Evolutionary conservation across 2,329 filamentous ascomycete species (phyloP), one percentile per base, ranked within the genome.

Genomic region (Trichoderma koningii): DNA sequence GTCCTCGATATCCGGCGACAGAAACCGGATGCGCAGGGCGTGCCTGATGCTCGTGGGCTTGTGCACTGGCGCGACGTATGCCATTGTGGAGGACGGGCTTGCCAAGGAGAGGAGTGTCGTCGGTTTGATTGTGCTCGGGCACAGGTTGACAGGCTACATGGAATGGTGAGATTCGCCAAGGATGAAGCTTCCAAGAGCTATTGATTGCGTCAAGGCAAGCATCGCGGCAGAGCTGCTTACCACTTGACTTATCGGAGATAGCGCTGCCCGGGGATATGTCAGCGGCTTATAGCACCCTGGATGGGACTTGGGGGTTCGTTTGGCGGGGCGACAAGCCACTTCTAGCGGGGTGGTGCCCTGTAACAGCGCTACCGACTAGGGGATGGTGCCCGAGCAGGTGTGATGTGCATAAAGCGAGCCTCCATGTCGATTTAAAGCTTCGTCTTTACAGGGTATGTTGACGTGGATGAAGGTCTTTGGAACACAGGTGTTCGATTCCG

Each of bases 31-130:
- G 74, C 89, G 91, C 69, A 98, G 77, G 15, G 93, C 94, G 84
- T 97, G 91, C 63, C 93, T 88, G 69, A 97, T 88, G 80, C 92
- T 96, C 76, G 92, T 97, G 26, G 95, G 90, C 71, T 89, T 86
- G 77, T 99, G 95, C 65, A 99, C 95, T 45, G 95, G 93, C 67
- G 92, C 93, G 73, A 99, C 82, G 77, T 98, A 99, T 60, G 95
- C 91, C 95, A 99, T 99, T 64, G 55, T 73, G 68, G 48, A 34
- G 28, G 14, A 50, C 9, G 2, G 14, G 14, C 47, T 17, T 23
- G 19, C 26, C 42, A 44, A 41, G 7, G 38, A 41, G 23, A 48
- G 19, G 42, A 21, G 15, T 19, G 15, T 53, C 12, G 14, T 9
- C 45, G 34, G 21, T 17, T 50, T 28, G 50, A 34, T 61, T 56